These are phyloP conservation scores for Clohesyomyces aquaticus DNA, from an alignment of 495 filamentous ascomycete genomes.

Conservation along the genomic window DNA sequence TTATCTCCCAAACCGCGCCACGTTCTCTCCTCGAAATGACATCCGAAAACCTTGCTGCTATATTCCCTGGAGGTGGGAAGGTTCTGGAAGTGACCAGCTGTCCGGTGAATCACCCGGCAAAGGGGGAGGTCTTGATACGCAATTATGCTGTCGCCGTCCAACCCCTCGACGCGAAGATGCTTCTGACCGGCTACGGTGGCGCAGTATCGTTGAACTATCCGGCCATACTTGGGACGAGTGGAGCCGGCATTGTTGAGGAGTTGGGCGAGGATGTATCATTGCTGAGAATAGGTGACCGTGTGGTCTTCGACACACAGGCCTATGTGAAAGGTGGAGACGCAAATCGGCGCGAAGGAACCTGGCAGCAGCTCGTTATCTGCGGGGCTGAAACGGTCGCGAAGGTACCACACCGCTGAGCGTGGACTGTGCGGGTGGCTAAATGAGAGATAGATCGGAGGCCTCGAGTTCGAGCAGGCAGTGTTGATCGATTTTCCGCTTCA, in stretches of 20 bases:
- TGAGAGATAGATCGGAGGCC: conserved; percentile 27
- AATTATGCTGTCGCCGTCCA: conserved; percentile 35
- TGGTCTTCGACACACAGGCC: conserved; percentile 35
- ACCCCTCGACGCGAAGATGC: conserved; percentile 37
- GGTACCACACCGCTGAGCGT: conserved; percentile 6
- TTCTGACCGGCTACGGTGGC: conserved; percentile 28
- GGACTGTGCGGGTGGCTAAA: neutral
- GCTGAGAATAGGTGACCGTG: conserved; percentile 32
- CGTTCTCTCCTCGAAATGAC: neutral
- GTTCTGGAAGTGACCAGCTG: conserved; percentile 10
- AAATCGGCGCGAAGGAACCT: conserved; percentile 33
- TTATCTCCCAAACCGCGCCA: neutral
- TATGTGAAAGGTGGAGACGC: conserved; percentile 18
- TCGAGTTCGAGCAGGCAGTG: conserved; percentile 36
- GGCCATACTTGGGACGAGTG: conserved; percentile 30
- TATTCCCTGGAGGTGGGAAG: conserved; percentile 5
- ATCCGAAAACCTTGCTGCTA: conserved; percentile 14
- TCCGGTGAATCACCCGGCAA: conserved; percentile 4
- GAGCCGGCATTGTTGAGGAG: conserved; percentile 32
- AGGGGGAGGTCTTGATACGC: conserved; percentile 26
- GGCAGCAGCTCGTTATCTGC: conserved; percentile 33
- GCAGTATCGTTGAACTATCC: conserved; percentile 32
- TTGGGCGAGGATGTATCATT: conserved; percentile 26
- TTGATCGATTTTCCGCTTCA: conserved; percentile 35
- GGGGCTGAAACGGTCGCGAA: conserved; percentile 25